Percentiles rank a stretch among this genome's conserved stretches.
These are phyloP conservation scores for Macaranga tanarius DNA, from an alignment of 441 rosid species.

Conservation along the genomic window DNA sequence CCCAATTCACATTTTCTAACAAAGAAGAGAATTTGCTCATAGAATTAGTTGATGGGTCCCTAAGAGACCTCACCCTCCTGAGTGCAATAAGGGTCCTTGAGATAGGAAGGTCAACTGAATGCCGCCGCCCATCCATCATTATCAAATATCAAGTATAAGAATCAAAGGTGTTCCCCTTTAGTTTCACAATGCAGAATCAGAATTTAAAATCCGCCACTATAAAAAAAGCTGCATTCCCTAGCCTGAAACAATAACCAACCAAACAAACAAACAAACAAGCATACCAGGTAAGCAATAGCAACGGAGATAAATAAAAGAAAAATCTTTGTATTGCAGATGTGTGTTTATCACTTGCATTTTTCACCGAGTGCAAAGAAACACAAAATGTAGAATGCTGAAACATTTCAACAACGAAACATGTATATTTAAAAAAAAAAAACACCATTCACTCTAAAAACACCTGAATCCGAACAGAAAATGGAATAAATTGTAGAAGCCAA, in stretches of 20 bases:
- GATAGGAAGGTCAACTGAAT: slow-evolving; percentile 86
- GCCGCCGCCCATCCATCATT: slow-evolving; percentile 71
- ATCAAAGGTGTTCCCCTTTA: slow-evolving; percentile 7
- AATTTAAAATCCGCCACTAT: slow-evolving; percentile 21
- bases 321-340: background rate
- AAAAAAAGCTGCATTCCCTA: slow-evolving; percentile 13
- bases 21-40: slow-evolving; percentile 88
- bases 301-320: too few species aligned
- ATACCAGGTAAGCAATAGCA: too few species aligned
- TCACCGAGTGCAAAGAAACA: background rate
- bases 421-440: too few species aligned
- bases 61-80: slow-evolving; percentile 81
- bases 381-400: background rate
- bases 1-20: slow-evolving; percentile 79
- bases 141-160: slow-evolving; percentile 8
- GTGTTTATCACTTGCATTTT: background rate
- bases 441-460: background rate
- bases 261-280: background rate
- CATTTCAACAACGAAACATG: too few species aligned
- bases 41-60: slow-evolving; percentile 91
- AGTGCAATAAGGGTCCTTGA: slow-evolving; percentile 86
- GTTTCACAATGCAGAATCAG: slow-evolving; percentile 23
- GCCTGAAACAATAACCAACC: slow-evolving; percentile 30
- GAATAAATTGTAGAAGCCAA: background rate
- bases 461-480: background rate